Evolutionary conservation across 208 protist genomes (phyloP).

Genomic region (Acanthamoeba healyi): DNA sequence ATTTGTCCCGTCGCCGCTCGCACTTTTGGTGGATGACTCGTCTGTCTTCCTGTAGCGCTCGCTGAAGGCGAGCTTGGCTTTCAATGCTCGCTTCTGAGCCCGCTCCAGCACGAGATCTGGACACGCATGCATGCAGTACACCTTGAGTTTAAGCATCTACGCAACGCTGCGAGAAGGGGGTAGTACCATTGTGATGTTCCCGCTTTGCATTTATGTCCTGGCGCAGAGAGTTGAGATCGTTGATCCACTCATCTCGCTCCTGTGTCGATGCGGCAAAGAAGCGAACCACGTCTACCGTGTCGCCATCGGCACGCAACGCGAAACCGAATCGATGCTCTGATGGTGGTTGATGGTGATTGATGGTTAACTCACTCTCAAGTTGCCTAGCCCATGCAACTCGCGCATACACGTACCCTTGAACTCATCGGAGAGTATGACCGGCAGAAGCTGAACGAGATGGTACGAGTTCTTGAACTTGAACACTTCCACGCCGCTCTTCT

Average conservation of each 20-base stretch:
- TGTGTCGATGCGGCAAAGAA: slow-evolving; percentile 26
- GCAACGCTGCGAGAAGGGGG: neutral
- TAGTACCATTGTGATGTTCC: slow-evolving; percentile 35
- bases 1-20: neutral
- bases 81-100: slow-evolving; percentile 30
- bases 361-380: too few species aligned
- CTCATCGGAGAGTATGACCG: neutral
- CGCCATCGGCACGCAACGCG: slow-evolving; percentile 26
- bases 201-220: slow-evolving; percentile 55
- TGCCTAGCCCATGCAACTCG: too few species aligned
- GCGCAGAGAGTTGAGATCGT: neutral
- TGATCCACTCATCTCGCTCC: slow-evolving; percentile 46
- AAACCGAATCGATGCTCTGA: slow-evolving; percentile 5
- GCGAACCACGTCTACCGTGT: slow-evolving; percentile 12
- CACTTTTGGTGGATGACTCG: neutral
- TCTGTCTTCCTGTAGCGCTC: slow-evolving; percentile 10
- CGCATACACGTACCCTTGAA: neutral
- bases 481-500: slow-evolving; percentile 50
- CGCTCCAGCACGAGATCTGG: slow-evolving; percentile 39
- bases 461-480: slow-evolving; percentile 65
- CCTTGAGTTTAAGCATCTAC: too few species aligned
- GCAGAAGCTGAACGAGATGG: slow-evolving; percentile 13
- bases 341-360: neutral
- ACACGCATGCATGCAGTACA: too few species aligned
- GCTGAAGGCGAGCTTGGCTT: slow-evolving; percentile 24